phyloP scores from a whole-genome alignment of 257 asterid genomes.

The Fraxinus pennsylvanica region DNA sequence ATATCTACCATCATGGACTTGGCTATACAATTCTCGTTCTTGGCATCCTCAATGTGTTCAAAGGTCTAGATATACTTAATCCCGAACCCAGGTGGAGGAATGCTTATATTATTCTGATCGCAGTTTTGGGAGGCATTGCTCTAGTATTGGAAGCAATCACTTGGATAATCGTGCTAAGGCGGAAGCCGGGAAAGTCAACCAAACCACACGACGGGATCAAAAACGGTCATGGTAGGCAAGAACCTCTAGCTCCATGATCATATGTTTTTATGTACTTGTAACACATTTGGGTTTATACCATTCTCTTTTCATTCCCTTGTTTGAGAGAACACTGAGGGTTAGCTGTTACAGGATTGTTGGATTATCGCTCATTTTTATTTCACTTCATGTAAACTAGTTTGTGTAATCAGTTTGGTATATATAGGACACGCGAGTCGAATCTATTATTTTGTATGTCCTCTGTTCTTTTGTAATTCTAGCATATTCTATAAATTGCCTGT shows the following conservation, averaged over 20 bases:
- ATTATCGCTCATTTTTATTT: not conserved
- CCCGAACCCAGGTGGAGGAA: slow-evolving; percentile 66
- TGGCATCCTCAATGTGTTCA: slow-evolving; percentile 74
- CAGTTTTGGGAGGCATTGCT: slow-evolving; percentile 54
- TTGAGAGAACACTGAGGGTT: not conserved
- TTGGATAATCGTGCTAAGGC: slow-evolving; percentile 67
- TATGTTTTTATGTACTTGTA: not conserved
- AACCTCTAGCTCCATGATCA: slow-evolving; percentile 38
- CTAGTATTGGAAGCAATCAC: slow-evolving; percentile 58
- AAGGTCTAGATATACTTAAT: slow-evolving; percentile 62
- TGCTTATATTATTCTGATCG: slow-evolving; percentile 50
- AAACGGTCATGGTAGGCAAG: slow-evolving; percentile 42
- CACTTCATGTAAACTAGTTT: not conserved
- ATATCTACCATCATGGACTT: slow-evolving; percentile 69
- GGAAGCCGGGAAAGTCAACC: slow-evolving; percentile 46
- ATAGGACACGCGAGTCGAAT: not conserved
- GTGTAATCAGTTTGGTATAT: not conserved
- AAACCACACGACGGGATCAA: slow-evolving; percentile 55
- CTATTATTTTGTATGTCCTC: too few relatives aligned
- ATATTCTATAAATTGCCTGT: not conserved
- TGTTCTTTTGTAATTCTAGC: not conserved
- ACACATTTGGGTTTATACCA: too few relatives aligned
- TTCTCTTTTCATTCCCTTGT: too few relatives aligned
- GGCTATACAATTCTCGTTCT: slow-evolving; percentile 64
- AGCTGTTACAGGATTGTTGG: not conserved